These are phyloP conservation scores for Tylopilus rubrobrunneus DNA, from an alignment of 768 basidiomycete species.

Conservation along the genomic window DNA sequence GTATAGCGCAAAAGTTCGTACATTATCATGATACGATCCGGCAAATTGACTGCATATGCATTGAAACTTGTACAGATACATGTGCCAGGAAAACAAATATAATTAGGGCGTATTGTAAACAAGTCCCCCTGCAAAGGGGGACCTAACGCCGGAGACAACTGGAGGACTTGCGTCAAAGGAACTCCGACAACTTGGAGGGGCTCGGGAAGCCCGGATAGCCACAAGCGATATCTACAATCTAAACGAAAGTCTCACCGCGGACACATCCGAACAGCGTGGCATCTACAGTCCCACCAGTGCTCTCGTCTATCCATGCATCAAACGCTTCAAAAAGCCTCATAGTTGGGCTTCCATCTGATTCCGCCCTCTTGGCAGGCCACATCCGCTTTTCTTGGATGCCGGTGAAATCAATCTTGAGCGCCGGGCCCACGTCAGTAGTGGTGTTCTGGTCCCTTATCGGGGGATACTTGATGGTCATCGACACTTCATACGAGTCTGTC, in stretches of 20 bases:
- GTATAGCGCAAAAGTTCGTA: no score
- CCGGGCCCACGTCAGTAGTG: neutral
- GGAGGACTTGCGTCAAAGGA: no score
- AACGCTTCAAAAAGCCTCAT: slow-evolving; percentile 74
- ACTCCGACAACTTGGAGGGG: no score
- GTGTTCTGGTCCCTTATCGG: neutral
- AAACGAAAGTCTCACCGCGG: slow-evolving; percentile 52
- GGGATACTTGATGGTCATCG: slow-evolving; percentile 63
- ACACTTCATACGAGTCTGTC: slow-evolving; percentile 64
- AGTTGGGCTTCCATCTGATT: slow-evolving; percentile 50
- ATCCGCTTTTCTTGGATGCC: slow-evolving; percentile 81
- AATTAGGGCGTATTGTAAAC: no score
- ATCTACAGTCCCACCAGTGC: slow-evolving; percentile 63
- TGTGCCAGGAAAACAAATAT: no score
- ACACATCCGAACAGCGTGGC: slow-evolving; percentile 66
- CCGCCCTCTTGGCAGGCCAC: slow-evolving; percentile 67
- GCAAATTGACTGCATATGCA: no score
- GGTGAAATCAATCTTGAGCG: slow-evolving; percentile 66
- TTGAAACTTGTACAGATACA: no score
- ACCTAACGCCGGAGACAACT: no score
- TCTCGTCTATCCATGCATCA: slow-evolving; percentile 69
- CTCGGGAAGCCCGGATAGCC: no score
- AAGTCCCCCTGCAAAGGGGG: no score
- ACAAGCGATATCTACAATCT: neutral
- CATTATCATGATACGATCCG: no score